Conservation (phyloP, 2,329 filamentous ascomycete genomes). For the Parastagonospora nodorum region DNA sequence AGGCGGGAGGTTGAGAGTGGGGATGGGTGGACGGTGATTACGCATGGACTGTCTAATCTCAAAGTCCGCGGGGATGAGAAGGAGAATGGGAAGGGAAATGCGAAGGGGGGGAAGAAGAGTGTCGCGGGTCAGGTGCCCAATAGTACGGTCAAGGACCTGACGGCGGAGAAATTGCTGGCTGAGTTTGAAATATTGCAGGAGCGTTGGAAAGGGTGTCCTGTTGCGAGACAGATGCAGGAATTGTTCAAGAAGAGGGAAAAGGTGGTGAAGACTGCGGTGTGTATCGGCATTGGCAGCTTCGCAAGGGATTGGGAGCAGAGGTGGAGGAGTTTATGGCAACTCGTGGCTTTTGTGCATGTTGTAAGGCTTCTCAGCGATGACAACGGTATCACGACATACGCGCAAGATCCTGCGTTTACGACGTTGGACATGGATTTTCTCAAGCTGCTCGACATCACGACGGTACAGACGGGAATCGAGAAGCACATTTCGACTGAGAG, state of each 20-base stretch:
- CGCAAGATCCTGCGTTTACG: conserved; percentile 45
- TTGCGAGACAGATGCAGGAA: conserved; percentile 23
- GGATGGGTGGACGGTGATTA: conserved; percentile 47
- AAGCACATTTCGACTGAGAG: conserved; percentile 20
- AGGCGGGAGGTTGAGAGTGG: conserved; percentile 32
- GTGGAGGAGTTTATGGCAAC: conserved; percentile 43
- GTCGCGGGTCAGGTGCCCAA: conserved; percentile 13
- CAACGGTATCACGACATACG: conserved; percentile 20
- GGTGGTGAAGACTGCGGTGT: conserved; percentile 31
- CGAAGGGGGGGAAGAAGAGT: neutral
- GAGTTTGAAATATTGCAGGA: conserved; percentile 29
- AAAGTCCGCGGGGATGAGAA: conserved; percentile 3
- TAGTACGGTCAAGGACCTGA: conserved; percentile 27
- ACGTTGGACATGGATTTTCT: conserved; percentile 38
- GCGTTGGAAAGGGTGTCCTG: conserved; percentile 29
- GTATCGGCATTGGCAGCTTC: conserved; percentile 45
- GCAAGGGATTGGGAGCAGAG: conserved; percentile 43
- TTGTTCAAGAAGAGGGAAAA: conserved; percentile 17
- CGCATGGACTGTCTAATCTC: conserved; percentile 24
- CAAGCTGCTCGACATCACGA: conserved; percentile 21
- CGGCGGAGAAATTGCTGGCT: conserved; percentile 24
- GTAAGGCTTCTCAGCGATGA: conserved; percentile 12
- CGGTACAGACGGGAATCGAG: conserved; percentile 19
- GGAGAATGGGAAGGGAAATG: neutral
- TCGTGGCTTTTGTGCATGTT: conserved; percentile 40